Conservation (phyloP, 768 basidiomycete species). For the Xerocomellus chrysenteron region DNA sequence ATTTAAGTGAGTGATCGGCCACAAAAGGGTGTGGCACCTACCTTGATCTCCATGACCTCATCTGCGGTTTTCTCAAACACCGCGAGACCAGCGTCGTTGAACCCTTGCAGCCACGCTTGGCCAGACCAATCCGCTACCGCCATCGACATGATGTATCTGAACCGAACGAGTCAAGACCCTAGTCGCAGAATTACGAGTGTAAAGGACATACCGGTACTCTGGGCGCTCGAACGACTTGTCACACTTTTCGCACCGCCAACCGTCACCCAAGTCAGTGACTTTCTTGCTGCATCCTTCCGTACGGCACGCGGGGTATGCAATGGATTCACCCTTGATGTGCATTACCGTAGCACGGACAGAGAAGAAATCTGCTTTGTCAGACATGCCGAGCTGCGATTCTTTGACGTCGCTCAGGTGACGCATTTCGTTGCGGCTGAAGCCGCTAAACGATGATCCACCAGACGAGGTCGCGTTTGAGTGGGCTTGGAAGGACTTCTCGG, state of each 20-base stretch:
- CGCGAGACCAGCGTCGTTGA: constrained; percentile 84
- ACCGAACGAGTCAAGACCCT: neutral
- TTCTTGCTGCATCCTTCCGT: constrained; percentile 86
- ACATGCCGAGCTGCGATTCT: constrained; percentile 68
- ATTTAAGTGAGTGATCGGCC: neutral
- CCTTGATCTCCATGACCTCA: constrained; percentile 74
- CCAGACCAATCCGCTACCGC: constrained; percentile 88
- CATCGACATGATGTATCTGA: constrained; percentile 78
- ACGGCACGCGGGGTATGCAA: constrained; percentile 89
- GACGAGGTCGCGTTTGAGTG: constrained; percentile 49
- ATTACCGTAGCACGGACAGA: constrained; percentile 78
- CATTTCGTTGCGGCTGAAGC: constrained; percentile 71
- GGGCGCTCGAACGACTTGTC: constrained; percentile 67
- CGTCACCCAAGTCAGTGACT: constrained; percentile 61
- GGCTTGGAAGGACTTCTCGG: constrained; percentile 63
- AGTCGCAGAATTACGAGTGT: neutral
- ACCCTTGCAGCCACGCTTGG: constrained; percentile 91
- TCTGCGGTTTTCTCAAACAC: constrained; percentile 80
- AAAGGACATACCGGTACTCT: constrained; percentile 66
- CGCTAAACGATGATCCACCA: constrained; percentile 38
- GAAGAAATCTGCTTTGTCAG: constrained; percentile 81
- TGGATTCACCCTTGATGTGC: constrained; percentile 80
- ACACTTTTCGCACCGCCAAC: constrained; percentile 96
- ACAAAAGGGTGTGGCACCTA: constrained; percentile 20
- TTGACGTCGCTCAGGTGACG: constrained; percentile 77